Conservation (phyloP, 257 asterid species). For the Marsdenia floribunda region DNA sequence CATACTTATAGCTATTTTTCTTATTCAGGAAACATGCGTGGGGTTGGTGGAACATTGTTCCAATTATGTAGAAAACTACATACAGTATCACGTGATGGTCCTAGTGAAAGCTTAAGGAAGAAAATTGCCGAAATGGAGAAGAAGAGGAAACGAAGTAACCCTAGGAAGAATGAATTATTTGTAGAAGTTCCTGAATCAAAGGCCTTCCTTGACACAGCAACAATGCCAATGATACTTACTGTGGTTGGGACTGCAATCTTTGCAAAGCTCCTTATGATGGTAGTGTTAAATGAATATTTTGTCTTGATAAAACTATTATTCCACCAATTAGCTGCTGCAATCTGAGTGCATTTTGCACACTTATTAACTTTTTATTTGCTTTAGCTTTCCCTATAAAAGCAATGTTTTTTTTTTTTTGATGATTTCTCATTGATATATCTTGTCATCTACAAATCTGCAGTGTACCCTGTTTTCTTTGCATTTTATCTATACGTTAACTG, state of each 20-base stretch:
- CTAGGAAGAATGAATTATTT: slow-evolving; percentile 43
- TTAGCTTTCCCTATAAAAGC: neutral
- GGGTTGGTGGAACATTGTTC: slow-evolving; percentile 29
- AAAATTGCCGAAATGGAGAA: slow-evolving; percentile 45
- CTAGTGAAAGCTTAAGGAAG: slow-evolving; percentile 64
- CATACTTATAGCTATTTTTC: neutral
- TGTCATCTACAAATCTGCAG: neutral
- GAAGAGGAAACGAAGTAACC: slow-evolving; percentile 40
- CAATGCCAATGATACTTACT: slow-evolving; percentile 76
- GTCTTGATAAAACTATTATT: neutral
- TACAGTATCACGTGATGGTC: slow-evolving; percentile 41
- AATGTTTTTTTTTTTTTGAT: no score
- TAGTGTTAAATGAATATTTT: slow-evolving; percentile 13
- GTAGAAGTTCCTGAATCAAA: slow-evolving; percentile 75
- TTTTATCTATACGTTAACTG: neutral
- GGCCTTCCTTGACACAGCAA: slow-evolving; percentile 66
- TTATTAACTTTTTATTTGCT: no score
- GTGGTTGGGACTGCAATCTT: slow-evolving; percentile 69
- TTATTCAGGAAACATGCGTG: slow-evolving; percentile 23
- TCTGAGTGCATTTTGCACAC: neutral
- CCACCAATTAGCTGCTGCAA: neutral
- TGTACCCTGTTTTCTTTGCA: neutral
- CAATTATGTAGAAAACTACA: slow-evolving; percentile 46
- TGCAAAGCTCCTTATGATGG: slow-evolving; percentile 88
- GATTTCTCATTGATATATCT: neutral